Conservation (phyloP, 2,329 filamentous ascomycete genomes). For the Aureobasidium uvarum region DNA sequence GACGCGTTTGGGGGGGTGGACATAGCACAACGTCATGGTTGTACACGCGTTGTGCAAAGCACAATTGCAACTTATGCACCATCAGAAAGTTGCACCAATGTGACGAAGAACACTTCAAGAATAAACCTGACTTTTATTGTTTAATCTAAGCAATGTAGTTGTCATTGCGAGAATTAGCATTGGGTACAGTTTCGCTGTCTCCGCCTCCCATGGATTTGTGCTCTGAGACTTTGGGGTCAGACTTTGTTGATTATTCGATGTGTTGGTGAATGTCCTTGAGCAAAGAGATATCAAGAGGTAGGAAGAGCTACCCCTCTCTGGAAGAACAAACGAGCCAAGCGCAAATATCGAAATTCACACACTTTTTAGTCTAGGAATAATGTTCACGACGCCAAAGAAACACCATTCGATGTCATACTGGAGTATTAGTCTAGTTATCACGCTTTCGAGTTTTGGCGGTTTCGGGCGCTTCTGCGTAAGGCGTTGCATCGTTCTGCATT, state of each 20-base stretch:
- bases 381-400: too few species aligned
- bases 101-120: not conserved
- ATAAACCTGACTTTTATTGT: too few species aligned
- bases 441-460: not conserved
- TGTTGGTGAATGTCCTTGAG: too few species aligned
- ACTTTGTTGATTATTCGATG: too few species aligned
- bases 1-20: not conserved
- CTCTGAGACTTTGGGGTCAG: not conserved
- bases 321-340: too few species aligned
- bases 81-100: too few species aligned
- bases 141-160: not conserved
- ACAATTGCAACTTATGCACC: not conserved
- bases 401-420: too few species aligned
- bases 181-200: not conserved
- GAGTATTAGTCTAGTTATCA: too few species aligned
- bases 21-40: conserved; percentile 6
- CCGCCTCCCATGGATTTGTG: not conserved
- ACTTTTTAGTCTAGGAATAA: too few species aligned
- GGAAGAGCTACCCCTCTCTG: too few species aligned
- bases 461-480: not conserved
- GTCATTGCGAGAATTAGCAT: not conserved
- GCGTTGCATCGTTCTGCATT: not conserved
- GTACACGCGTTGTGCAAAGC: not conserved
- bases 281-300: too few species aligned
- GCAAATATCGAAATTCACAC: too few species aligned